Evolutionary conservation across 2,329 filamentous ascomycete species (phyloP), one percentile per base, ranked within the genome.

Genomic region (Hymenoscyphus occultus): DNA sequence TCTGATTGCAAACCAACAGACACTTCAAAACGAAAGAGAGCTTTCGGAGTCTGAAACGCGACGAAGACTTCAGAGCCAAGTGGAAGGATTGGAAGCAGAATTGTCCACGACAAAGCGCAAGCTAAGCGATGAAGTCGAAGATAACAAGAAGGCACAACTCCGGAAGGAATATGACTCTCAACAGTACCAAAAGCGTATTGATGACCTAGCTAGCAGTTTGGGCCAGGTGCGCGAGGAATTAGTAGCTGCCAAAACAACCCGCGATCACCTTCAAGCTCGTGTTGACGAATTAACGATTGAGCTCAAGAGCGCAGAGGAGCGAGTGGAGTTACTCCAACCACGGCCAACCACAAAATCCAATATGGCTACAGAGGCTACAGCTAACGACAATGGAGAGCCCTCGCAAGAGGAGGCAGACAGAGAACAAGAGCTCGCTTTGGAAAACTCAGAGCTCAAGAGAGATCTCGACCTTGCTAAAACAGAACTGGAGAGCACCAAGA

Each of bases 271-370:
- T 1, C 93, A 98, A 76, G 86, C 89, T 40, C 86, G 93, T 64
- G 92, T 97, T 2, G 91, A 96, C 70, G 94, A 98, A 78, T 80
- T 99, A 63, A 90, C 89, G 32, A 90, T 96, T 64, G 92, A 98
- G 75, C 82, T 98, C 32, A 90, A 90, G 71, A 93, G 90, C 73
- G 92, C 93, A 0, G 93, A 98, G 76, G 95, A 98, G 77, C 90
- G 93, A 60, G 84, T 91, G 5, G 88, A 91, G 70, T 86, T 93
- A 39, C 81, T 97, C 63, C 92, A 95, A 70, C 90, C 92, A n/a
- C 86, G 90, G 64, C 89, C 90, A 4, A 91, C 88, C 0, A 83
- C 88, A 1, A 81, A 88, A 68, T 80, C 84, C 4, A 82, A 80
- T 5, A 72, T 77, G 28, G 74, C 78, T 56, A 72, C 75, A 42